These are phyloP conservation scores for Hypomyces perniciosus DNA, from an alignment of 2,329 filamentous ascomycete species.

Conservation along the genomic window DNA sequence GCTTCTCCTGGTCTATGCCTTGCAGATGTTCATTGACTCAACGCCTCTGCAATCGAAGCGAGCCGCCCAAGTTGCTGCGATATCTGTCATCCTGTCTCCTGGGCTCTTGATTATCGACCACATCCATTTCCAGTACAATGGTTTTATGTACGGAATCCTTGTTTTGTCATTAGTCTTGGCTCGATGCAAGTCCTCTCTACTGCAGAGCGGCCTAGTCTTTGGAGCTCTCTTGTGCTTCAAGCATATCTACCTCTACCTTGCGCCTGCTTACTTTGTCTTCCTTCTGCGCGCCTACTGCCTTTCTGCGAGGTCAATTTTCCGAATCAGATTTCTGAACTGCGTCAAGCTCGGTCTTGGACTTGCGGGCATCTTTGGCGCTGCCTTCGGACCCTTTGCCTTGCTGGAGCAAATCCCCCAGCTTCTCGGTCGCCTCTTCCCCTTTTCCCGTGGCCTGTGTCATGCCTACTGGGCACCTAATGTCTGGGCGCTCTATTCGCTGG, in stretches of 20 bases:
- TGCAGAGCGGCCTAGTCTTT: constrained; percentile 77
- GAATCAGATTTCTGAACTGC: constrained; percentile 70
- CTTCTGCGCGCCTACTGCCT: constrained; percentile 87
- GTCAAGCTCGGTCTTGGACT: constrained; percentile 77
- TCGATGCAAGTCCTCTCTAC: constrained; percentile 64
- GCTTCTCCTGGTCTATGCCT: constrained; percentile 73
- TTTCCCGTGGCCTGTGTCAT: constrained; percentile 88
- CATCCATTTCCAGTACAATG: constrained; percentile 99
- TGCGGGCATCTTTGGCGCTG: constrained; percentile 62
- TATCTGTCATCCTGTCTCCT: constrained; percentile 86
- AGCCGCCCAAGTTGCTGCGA: constrained; percentile 75
- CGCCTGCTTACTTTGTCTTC: constrained; percentile 92
- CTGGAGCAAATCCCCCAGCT: constrained; percentile 82
- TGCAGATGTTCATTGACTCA: constrained; percentile 74
- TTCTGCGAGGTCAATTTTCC: constrained; percentile 67
- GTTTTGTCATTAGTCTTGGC: constrained; percentile 81
- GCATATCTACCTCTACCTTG: constrained; percentile 96
- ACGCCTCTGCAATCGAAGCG: constrained; percentile 59
- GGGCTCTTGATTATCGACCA: constrained; percentile 96
- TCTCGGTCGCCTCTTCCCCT: constrained; percentile 80
- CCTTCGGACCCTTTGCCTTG: constrained; percentile 82
- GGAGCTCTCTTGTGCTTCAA: constrained; percentile 86
- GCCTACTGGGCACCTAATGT: constrained; percentile 98
- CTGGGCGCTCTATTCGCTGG: constrained; percentile 95
- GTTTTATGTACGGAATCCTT: constrained; percentile 87